These are phyloP conservation scores for Apiospora aurea DNA, from an alignment of 2,329 filamentous ascomycete genomes.

Conservation along the genomic window DNA sequence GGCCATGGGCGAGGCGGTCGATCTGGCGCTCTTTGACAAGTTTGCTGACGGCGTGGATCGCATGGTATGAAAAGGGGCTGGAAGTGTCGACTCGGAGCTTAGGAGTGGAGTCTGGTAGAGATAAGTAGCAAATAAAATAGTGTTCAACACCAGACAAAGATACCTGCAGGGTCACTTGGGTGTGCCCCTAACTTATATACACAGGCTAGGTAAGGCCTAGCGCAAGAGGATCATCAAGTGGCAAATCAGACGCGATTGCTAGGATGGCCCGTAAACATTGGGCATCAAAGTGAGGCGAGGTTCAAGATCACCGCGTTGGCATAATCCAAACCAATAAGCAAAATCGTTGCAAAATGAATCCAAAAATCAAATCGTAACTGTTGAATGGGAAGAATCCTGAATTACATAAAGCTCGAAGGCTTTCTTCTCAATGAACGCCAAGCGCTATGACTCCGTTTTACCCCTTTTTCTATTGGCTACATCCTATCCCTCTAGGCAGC, in stretches of 20 bases:
- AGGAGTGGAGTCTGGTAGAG: not conserved
- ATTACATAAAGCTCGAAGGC: constrained; percentile 24
- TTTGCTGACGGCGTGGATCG: constrained; percentile 39
- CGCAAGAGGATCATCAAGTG: not conserved
- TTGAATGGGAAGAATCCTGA: constrained; percentile 19
- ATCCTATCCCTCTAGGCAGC: constrained; percentile 21
- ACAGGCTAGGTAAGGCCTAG: constrained; percentile 15
- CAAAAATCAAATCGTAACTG: constrained; percentile 11
- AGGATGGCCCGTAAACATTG: not conserved
- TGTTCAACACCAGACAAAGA: not conserved
- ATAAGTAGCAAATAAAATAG: not conserved
- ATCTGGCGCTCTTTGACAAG: constrained; percentile 55
- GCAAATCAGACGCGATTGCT: not conserved
- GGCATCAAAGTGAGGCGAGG: constrained; percentile 4
- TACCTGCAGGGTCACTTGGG: not conserved
- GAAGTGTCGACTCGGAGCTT: not conserved
- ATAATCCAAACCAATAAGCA: not conserved
- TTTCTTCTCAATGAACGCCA: constrained; percentile 26
- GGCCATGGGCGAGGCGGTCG: constrained; percentile 61
- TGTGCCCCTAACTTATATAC: not conserved
- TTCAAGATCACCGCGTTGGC: not conserved
- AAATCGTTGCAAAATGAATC: not conserved
- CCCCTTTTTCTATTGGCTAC: constrained; percentile 22
- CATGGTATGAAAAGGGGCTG: not conserved
- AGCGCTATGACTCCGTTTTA: constrained; percentile 27